These are phyloP conservation scores for Carex myosuroides DNA, from an alignment of 176 grass and related monocot genomes.

Conservation along the genomic window DNA sequence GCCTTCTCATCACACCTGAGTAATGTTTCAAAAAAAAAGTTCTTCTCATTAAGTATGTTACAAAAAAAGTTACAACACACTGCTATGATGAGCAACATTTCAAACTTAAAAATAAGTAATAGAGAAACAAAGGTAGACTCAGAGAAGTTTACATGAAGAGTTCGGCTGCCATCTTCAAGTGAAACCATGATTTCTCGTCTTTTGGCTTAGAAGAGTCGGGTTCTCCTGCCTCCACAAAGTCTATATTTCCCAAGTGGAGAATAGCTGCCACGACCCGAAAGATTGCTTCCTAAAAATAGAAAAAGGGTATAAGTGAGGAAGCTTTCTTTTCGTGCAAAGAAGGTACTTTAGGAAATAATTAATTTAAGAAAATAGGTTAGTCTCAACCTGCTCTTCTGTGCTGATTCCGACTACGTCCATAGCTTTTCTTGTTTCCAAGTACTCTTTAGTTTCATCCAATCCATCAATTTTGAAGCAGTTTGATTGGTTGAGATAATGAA, in stretches of 20 bases:
- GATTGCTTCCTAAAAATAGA: constrained; percentile 74
- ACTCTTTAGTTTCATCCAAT: constrained; percentile 89
- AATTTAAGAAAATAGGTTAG: constrained; percentile 16
- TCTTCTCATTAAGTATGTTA: background rate
- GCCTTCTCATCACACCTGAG: constrained; percentile 77
- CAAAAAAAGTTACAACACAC: background rate
- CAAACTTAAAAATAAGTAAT: background rate
- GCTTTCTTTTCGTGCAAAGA: constrained; percentile 7
- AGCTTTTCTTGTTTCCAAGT: constrained; percentile 90
- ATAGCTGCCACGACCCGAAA: constrained; percentile 87
- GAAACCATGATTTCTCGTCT: constrained; percentile 85
- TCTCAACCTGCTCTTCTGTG: constrained; percentile 66
- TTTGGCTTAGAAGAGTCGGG: constrained; percentile 82
- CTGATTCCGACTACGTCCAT: constrained; percentile 92
- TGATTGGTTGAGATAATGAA: constrained; percentile 96
- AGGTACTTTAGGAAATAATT: background rate
- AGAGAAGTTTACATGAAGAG: constrained; percentile 64
- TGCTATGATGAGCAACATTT: background rate
- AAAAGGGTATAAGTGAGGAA: constrained; percentile 16
- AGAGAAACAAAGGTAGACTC: background rate
- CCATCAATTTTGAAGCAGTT: constrained; percentile 82
- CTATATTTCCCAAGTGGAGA: constrained; percentile 88
- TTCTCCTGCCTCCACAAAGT: constrained; percentile 82
- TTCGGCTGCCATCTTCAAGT: constrained; percentile 73
- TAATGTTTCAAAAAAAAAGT: constrained; percentile 16